Conservation (phyloP, 768 basidiomycete species). For the Russula sp. region DNA sequence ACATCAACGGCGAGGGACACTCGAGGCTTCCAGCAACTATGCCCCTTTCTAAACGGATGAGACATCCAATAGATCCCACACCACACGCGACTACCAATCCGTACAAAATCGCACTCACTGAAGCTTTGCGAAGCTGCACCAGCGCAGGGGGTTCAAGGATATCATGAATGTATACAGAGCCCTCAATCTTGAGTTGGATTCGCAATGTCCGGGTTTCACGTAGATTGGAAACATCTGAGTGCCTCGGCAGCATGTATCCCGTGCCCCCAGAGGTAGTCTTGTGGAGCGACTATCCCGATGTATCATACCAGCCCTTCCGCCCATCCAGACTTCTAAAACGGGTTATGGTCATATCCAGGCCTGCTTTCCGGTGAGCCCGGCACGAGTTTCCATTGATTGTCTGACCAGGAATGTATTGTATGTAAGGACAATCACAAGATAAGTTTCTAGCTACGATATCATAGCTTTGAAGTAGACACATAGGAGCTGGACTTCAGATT, state of each 20-base stretch:
- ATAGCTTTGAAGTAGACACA: not conserved
- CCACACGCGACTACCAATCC: constrained; percentile 72
- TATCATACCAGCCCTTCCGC: not conserved
- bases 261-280: not conserved
- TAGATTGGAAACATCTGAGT: not conserved
- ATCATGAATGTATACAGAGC: constrained; percentile 51
- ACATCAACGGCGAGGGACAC: not conserved
- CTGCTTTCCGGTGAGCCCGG: not conserved
- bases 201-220: not conserved
- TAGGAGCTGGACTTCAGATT: not conserved
- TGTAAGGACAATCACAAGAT: not conserved
- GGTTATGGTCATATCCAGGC: not conserved
- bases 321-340: not conserved
- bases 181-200: not conserved
- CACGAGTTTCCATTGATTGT: too few relatives aligned
- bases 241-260: not conserved
- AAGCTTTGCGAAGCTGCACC: constrained; percentile 79
- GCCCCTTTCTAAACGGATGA: constrained; percentile 54
- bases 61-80: constrained; percentile 63
- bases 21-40: constrained; percentile 69
- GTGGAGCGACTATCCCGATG: not conserved
- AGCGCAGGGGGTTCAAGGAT: constrained; percentile 80
- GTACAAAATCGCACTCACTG: constrained; percentile 83
- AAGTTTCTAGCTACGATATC: not conserved
- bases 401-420: too few relatives aligned